These are phyloP conservation scores for Diaporthe vexans DNA, from an alignment of 2,329 filamentous ascomycete genomes.

Conservation along the genomic window DNA sequence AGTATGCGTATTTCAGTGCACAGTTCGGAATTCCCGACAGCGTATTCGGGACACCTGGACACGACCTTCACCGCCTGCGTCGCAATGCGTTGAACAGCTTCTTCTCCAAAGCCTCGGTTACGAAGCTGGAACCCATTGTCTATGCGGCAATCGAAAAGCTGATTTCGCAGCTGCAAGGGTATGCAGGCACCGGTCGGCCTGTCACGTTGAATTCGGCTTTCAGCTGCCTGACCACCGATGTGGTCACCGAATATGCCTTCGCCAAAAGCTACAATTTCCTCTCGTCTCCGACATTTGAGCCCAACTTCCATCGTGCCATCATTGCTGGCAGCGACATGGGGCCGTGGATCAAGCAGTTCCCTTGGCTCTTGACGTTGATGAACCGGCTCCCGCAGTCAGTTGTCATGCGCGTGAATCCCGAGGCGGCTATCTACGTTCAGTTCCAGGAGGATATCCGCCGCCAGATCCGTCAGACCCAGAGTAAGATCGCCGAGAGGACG, in stretches of 20 bases:
- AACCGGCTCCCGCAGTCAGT: neutral
- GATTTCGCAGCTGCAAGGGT: neutral
- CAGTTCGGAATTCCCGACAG: neutral
- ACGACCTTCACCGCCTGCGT: neutral
- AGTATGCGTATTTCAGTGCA: conserved; percentile 17
- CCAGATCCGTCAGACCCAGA: neutral
- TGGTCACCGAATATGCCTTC: neutral
- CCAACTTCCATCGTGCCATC: neutral
- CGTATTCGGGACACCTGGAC: neutral
- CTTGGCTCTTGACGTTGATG: neutral
- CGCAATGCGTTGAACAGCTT: neutral
- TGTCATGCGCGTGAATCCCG: neutral
- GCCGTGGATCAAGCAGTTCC: neutral
- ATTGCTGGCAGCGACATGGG: neutral
- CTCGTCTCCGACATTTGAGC: neutral
- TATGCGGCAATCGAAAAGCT: neutral
- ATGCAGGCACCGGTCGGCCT: neutral
- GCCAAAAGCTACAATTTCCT: conserved; percentile 14
- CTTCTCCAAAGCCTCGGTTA: neutral
- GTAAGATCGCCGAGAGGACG: neutral
- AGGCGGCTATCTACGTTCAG: conserved; percentile 1
- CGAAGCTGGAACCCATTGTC: conserved; percentile 6
- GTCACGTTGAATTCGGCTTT: conserved; percentile 5
- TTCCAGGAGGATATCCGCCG: neutral
- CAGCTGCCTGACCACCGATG: conserved; percentile 1